Percentiles rank a stretch among this genome's conserved stretches.
These are phyloP conservation scores for Geoglossum cookeanum DNA, from an alignment of 2,329 filamentous ascomycete genomes.

Conservation along the genomic window DNA sequence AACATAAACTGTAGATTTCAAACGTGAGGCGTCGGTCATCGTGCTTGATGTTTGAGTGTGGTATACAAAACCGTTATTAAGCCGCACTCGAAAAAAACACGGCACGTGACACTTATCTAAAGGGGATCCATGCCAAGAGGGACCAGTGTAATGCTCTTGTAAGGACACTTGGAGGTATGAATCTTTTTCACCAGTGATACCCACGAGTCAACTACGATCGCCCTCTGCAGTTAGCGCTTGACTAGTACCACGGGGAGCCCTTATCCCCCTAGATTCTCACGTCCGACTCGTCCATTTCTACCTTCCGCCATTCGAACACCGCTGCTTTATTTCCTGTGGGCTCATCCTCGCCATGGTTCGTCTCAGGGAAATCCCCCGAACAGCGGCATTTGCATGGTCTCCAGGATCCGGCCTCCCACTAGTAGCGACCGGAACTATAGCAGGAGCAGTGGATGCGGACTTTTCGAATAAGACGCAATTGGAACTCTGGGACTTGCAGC, in stretches of 20 bases:
- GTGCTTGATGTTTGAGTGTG: conserved; percentile 10
- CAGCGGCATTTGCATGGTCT: conserved; percentile 94
- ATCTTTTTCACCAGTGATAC: neutral
- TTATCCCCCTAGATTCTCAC: neutral
- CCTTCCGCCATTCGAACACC: neutral
- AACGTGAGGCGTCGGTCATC: conserved; percentile 68
- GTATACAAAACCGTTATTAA: neutral
- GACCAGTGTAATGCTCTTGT: neutral
- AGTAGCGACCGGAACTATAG: conserved; percentile 81
- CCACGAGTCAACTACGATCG: neutral
- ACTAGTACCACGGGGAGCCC: neutral
- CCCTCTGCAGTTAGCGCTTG: neutral
- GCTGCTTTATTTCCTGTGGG: conserved; percentile 2
- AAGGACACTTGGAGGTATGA: conserved; percentile 23
- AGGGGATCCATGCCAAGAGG: neutral
- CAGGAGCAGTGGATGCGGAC: conserved; percentile 87
- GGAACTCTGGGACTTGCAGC: conserved; percentile 83
- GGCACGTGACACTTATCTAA: neutral
- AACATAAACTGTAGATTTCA: conserved; percentile 85
- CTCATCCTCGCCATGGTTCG: conserved; percentile 54
- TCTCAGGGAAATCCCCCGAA: conserved; percentile 88
- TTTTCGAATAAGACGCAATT: conserved; percentile 95
- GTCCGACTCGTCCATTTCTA: neutral
- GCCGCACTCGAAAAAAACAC: neutral
- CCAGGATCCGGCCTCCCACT: conserved; percentile 60